phyloP scores from a whole-genome alignment of 768 basidiomycete species.

The Boletus vermiculosoides region DNA sequence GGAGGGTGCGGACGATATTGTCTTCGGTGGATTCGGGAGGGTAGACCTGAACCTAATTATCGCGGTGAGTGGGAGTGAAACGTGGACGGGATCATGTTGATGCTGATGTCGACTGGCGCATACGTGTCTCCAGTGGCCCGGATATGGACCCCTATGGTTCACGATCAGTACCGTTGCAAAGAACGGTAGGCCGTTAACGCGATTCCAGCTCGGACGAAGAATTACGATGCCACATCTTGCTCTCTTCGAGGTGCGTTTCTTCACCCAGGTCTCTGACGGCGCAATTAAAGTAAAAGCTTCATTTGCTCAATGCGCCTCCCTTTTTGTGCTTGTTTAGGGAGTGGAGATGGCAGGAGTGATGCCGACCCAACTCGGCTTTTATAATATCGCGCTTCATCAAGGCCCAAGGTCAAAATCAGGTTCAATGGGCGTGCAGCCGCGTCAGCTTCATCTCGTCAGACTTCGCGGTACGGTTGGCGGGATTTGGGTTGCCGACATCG shows the following conservation, averaged over 20 bases:
- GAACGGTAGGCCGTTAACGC: background rate
- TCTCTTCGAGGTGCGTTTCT: background rate
- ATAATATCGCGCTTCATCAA: conserved; percentile 14
- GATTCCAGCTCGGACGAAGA: conserved; percentile 1
- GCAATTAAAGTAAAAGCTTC: background rate
- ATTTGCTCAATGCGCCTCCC: background rate
- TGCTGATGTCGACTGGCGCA: background rate
- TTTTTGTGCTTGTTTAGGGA: background rate
- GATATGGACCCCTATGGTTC: background rate
- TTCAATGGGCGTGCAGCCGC: conserved; percentile 7
- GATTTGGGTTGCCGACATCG: conserved; percentile 13
- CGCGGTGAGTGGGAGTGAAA: background rate
- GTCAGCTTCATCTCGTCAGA: conserved; percentile 8
- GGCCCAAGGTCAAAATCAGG: background rate
- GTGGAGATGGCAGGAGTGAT: background rate
- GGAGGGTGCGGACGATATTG: background rate
- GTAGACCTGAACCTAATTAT: background rate
- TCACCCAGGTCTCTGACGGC: background rate
- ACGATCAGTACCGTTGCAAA: background rate
- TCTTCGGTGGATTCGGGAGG: background rate
- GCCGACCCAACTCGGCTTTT: background rate
- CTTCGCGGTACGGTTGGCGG: background rate
- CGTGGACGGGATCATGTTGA: background rate
- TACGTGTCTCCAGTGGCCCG: conserved; percentile 8
- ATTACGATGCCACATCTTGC: background rate